phyloP scores from a whole-genome alignment of 1,284 basidiomycete genomes.

The Microbotryum violaceum region DNA sequence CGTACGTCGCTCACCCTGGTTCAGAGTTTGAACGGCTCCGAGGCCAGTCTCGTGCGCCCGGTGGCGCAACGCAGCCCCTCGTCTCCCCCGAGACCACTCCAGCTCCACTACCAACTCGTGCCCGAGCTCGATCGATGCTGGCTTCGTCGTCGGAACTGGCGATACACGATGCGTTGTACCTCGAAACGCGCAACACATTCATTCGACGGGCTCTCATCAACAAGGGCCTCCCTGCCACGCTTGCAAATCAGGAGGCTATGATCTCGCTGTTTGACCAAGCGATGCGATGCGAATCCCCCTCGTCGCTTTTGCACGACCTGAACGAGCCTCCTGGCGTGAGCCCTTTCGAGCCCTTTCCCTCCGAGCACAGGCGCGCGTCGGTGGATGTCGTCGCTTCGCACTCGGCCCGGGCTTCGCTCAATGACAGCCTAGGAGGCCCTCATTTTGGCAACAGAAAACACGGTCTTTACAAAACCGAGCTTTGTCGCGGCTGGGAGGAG shows the following conservation, averaged over 20 bases:
- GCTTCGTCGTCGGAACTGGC: not conserved
- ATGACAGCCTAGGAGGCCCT: conserved; percentile 48
- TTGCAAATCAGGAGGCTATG: conserved; percentile 11
- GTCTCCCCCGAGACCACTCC: too few relatives aligned
- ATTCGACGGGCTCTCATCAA: conserved; percentile 10
- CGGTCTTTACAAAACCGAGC: conserved; percentile 80
- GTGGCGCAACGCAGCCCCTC: too few relatives aligned
- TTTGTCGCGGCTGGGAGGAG: conserved; percentile 88
- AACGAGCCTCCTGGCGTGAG: conserved; percentile 2
- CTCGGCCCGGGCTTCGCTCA: too few relatives aligned
- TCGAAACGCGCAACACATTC: conserved; percentile 26
- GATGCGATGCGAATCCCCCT: conserved; percentile 22
- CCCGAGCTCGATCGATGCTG: conserved; percentile 2
- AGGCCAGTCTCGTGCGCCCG: too few relatives aligned
- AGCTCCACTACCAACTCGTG: too few relatives aligned
- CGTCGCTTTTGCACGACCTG: conserved; percentile 26
- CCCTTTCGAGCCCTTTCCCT: too few relatives aligned
- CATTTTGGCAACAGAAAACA: conserved; percentile 81
- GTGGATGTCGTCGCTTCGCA: too few relatives aligned
- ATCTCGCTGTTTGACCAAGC: conserved; percentile 28
- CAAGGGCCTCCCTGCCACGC: conserved; percentile 2
- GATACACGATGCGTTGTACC: conserved; percentile 24
- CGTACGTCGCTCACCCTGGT: too few relatives aligned
- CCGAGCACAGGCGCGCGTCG: too few relatives aligned
- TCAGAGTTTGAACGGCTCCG: too few relatives aligned